phyloP scores from a whole-genome alignment of 1,139 yeast species.

The Taphrina sp. region DNA sequence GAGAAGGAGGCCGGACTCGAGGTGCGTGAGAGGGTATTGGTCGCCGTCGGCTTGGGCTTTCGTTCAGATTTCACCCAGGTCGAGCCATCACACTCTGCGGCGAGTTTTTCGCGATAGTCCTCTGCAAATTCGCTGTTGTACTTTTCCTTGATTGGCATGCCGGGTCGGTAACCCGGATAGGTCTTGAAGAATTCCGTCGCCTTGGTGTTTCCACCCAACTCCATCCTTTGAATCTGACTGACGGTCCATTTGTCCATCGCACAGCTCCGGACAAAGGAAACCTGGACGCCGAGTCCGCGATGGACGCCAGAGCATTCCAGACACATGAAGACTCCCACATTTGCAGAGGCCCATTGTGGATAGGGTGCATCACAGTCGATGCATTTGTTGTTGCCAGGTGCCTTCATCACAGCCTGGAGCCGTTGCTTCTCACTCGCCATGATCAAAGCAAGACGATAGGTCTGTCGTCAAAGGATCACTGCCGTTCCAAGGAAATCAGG shows the following conservation, averaged over 20 bases:
- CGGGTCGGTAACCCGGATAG: constrained; percentile 44
- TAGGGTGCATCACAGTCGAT: constrained; percentile 91
- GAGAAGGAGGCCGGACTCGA: constrained; percentile 23
- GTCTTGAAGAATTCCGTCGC: constrained; percentile 80
- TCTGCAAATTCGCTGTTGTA: constrained; percentile 90
- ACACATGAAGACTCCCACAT: constrained; percentile 55
- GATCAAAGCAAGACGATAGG: too few relatives aligned
- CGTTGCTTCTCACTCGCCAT: constrained; percentile 24
- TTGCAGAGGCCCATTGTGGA: constrained; percentile 73
- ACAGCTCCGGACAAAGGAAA: constrained; percentile 89
- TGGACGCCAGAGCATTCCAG: constrained; percentile 35
- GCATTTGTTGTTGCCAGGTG: constrained; percentile 50
- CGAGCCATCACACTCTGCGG: constrained; percentile 70
- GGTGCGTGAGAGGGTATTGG: constrained; percentile 4
- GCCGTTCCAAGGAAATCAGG: too few relatives aligned
- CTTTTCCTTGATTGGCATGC: constrained; percentile 52
- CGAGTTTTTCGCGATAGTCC: constrained; percentile 80
- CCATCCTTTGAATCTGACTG: constrained; percentile 82
- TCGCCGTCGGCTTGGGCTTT: constrained; percentile 33
- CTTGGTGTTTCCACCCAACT: constrained; percentile 84
- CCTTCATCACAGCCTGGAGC: constrained; percentile 38
- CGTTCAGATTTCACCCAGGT: constrained; percentile 63
- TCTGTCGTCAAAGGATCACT: too few relatives aligned
- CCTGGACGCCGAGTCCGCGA: constrained; percentile 84
- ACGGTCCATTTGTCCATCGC: constrained; percentile 92